Evolutionary conservation across 2,329 filamentous ascomycete species (phyloP), one percentile per base, ranked within the genome.

Genomic region (Aspergillus chevalieri): DNA sequence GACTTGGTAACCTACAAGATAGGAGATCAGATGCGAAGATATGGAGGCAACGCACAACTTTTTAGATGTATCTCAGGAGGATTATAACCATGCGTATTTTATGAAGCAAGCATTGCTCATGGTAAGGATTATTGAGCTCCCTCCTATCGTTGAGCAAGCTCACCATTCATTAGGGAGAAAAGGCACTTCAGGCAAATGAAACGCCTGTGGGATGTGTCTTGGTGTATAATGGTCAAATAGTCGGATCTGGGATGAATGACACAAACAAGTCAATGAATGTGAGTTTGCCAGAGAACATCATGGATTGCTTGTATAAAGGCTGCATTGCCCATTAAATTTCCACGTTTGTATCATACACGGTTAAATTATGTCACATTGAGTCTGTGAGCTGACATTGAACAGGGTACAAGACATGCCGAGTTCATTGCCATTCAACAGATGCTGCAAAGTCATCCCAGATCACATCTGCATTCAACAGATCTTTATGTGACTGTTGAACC

Each of bases 401-500:
- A 95, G 74, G 93, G 93, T 42, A 97, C 93, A 43, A 84, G 91
- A 22, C 93, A 98, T 69, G 93, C 93, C 42, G 93, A 98, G 68
- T 94, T 97, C 65, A 85, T 97, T 71, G 93, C 91, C 44, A 78
- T 98, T 47, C 76, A 80, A 50, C 73, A 82, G 54, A 81, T 86
- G 57, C 74, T 87, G 43, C 73, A 78, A 19, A 78, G 77, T 47
- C 79, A 93, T 57, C 79, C 85, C 47, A 79, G 82, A 30, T 79
- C 78, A 10, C 81, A 92, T 54, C 77, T 97, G 58, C 76, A 75
- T 36, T 81, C 91, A 56, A 86, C 84, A 8, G 83, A 86, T 63
- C 81, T 98, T 46, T 98, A 98, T 69, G 93, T 98, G 44, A 98
- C 93, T 0, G 92, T 98, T 47, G 94, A 98, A 72, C 93, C 93